Base-by-base conservation (phyloP, 495 filamentous ascomycete genomes). In the Xylaria flabelliformis region DNA sequence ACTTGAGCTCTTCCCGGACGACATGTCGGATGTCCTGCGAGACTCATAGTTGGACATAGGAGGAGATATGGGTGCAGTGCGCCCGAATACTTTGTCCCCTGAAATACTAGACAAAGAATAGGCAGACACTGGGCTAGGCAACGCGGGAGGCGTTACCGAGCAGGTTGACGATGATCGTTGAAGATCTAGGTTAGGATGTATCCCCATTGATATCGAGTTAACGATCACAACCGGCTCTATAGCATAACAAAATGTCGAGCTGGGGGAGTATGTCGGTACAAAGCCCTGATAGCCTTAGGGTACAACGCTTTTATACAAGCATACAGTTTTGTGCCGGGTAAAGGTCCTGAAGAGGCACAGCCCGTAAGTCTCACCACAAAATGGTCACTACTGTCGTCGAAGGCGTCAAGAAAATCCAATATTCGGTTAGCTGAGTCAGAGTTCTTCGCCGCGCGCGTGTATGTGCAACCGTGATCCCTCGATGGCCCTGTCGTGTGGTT, bases 21-120 rank as follows among this genome's bases (percentile, higher is more conserved):
- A 76, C 83, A 85, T 83, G 65, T 84, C 82, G 77, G 80, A 63
- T 80, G 76, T 82, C 64, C 77, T 79, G 72, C 74, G 75, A 64
- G 81, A 80, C 67, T 85, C 85, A 87, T 87, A 83, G 80, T 82
- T 81, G 78, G 85, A 87, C 84, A 86, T 87, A 64, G 85, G 84
- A 75, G 84, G 84, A 55, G 85, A 85, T 56, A 77, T 75, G 39
- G 80, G 75, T 21, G 70, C 72, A 61, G 72, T 50, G 62, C 70
- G 69, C 63, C 69, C 64, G 77, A 80, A 83, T 42, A 77, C 73
- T 76, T 77, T 77, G 74, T 84, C 82, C 73, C 82, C 83, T 29
- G 80, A 79, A 58, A 78, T 78, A 75, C 76, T 78, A 26, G 77
- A 78, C 26, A 78, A 78, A 70, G 76, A 82, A 58, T 79, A 76